These are phyloP conservation scores for Prunus salicina DNA, from an alignment of 306 rosid species.

Conservation along the genomic window DNA sequence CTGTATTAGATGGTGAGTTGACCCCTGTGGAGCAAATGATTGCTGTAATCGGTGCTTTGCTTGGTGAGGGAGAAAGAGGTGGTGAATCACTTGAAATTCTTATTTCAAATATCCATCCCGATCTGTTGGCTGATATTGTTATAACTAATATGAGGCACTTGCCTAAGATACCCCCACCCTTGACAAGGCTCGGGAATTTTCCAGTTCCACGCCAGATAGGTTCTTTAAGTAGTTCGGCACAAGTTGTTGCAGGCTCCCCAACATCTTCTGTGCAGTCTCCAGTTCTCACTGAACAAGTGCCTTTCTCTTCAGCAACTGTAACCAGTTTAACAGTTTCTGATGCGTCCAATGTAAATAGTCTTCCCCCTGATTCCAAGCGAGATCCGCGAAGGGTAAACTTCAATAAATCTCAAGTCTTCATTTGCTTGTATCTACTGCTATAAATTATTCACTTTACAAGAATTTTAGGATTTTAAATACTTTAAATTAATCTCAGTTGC, in stretches of 20 bases:
- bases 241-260: slow-evolving; percentile 47
- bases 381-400: slow-evolving; percentile 88
- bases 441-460: neutral
- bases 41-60: slow-evolving; percentile 92
- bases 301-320: slow-evolving; percentile 44
- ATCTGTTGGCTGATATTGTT: slow-evolving; percentile 95
- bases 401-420: slow-evolving; percentile 11
- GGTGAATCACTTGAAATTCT: slow-evolving; percentile 94
- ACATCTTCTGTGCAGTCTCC: slow-evolving; percentile 57
- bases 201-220: slow-evolving; percentile 48
- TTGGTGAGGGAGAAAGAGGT: slow-evolving; percentile 99
- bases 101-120: slow-evolving; percentile 89
- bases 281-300: slow-evolving; percentile 43
- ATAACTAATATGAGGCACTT: slow-evolving; percentile 92
- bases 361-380: slow-evolving; percentile 76
- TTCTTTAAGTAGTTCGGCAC: slow-evolving; percentile 46
- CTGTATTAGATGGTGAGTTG: slow-evolving; percentile 58
- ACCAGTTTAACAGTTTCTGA: slow-evolving; percentile 53
- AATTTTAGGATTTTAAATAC: slow-evolving; percentile 10
- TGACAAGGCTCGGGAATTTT: slow-evolving; percentile 60
- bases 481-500: slow-evolving; percentile 18
- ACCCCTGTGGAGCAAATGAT: slow-evolving; percentile 96
- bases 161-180: slow-evolving; percentile 73
- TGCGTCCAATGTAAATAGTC: slow-evolving; percentile 41
- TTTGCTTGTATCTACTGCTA: slow-evolving; percentile 1